Base-by-base conservation (phyloP, 495 filamentous ascomycete species). In the Penicillium paradoxum region DNA sequence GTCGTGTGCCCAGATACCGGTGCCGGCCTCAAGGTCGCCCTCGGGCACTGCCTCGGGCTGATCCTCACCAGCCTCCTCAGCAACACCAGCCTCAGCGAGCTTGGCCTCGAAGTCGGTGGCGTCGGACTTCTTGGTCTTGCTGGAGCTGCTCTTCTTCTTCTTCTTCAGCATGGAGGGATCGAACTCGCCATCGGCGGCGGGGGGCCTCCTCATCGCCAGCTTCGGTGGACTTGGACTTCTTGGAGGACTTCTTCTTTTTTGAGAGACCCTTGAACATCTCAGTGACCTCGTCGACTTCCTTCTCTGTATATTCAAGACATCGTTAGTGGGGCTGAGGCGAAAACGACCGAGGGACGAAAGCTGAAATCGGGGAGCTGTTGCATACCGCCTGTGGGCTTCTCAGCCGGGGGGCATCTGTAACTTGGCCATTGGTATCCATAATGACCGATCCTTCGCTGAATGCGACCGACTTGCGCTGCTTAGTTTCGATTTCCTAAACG, bases 1-100 rank as follows among this genome's bases (percentile, higher is more conserved):
- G 63, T 90, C 83, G 73, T 96, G 90, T 53, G 77, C 71, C 91
- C 92, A 97, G 70, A 98, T 88, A 54, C 95, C 95, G 19, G 92
- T 97, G 30, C 95, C 95, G 60, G 89, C 82, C 53, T 89, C 83
- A 75, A 87, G 82, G 59, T 97, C 92, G 53, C 91, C 95, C 58
- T 82, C 77, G 22, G 73, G 72, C 3, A 81, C 52, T 56, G 78
- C 76, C 47, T 68, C 79, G 45, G 63, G 70, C 19, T 81, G 75
- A 49, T 78, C 79, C 39, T 79, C 70, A 18, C 63, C 67, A 53
- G 73, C 71, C 49, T 77, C 74, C 30, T 76, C 76, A 32, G 66
- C 74, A n/a, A 82, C 74, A 60, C 82, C 85, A 22, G 83, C 88
- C 67, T 89, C 84, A 51, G 89, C 89, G 41, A 90, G 81, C 66